These are phyloP conservation scores for Glarea lozoyensis DNA, from an alignment of 495 filamentous ascomycete species.

Conservation along the genomic window DNA sequence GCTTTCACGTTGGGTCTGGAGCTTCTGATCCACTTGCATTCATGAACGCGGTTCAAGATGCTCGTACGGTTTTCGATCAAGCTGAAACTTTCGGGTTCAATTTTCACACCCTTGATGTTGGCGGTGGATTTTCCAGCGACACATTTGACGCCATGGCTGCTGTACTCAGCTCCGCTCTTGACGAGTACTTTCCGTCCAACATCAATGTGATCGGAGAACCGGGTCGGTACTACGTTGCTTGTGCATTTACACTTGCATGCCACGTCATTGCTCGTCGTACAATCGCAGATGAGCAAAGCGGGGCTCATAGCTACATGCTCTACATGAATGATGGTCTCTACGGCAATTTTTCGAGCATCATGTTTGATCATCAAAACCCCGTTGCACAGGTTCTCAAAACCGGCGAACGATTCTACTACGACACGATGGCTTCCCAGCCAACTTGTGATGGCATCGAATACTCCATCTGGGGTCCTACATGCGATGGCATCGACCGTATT, in stretches of 20 bases:
- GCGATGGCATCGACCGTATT: slow-evolving; percentile 94
- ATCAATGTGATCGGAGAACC: slow-evolving; percentile 93
- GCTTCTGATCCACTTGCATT: slow-evolving; percentile 86
- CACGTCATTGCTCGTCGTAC: slow-evolving; percentile 94
- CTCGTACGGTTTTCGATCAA: slow-evolving; percentile 82
- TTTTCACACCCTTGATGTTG: slow-evolving; percentile 85
- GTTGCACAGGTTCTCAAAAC: slow-evolving; percentile 69
- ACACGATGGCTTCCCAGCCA: slow-evolving; percentile 24
- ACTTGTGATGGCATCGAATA: slow-evolving; percentile 50
- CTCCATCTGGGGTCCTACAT: slow-evolving; percentile 97
- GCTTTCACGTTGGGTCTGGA: slow-evolving; percentile 96
- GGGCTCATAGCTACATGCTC: slow-evolving; percentile 74
- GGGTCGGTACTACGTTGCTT: slow-evolving; percentile 87
- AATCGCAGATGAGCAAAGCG: slow-evolving; percentile 47
- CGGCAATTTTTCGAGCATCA: slow-evolving; percentile 96
- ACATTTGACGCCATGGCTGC: slow-evolving; percentile 85
- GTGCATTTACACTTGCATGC: slow-evolving; percentile 87
- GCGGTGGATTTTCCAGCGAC: slow-evolving; percentile 82
- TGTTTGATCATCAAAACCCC: slow-evolving; percentile 96
- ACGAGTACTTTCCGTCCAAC: slow-evolving; percentile 76
- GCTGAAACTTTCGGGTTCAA: slow-evolving; percentile 68
- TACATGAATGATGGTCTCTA: slow-evolving; percentile 97
- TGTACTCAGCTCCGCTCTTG: slow-evolving; percentile 69
- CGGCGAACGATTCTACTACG: slow-evolving; percentile 42
- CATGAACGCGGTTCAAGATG: slow-evolving; percentile 81